Conservation (phyloP, 1,284 basidiomycete genomes). For the Pseudozyma pruni region DNA sequence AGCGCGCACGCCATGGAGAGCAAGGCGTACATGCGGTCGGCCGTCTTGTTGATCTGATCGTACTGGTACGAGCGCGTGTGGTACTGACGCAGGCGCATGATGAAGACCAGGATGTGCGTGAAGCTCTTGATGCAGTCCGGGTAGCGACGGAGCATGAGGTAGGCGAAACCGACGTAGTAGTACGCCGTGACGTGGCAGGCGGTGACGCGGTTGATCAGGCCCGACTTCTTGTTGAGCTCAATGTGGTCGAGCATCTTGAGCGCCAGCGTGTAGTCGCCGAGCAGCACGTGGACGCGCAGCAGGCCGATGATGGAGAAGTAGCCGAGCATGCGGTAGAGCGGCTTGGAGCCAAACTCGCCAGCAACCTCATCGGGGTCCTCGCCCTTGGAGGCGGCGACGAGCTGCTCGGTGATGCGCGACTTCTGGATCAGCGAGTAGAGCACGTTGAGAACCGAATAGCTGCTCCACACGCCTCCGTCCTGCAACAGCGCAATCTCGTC, state of each 20-base stretch:
- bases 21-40: slow-evolving; percentile 95
- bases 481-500: slow-evolving; percentile 74
- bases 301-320: slow-evolving; percentile 94
- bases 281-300: slow-evolving; percentile 90
- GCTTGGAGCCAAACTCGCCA: slow-evolving; percentile 88
- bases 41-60: slow-evolving; percentile 97
- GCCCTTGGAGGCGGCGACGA: slow-evolving; percentile 82
- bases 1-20: slow-evolving; percentile 92
- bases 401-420: slow-evolving; percentile 91
- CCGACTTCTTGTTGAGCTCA: slow-evolving; percentile 71
- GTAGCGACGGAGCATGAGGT: slow-evolving; percentile 92
- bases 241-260: slow-evolving; percentile 95
- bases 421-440: slow-evolving; percentile 98
- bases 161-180: slow-evolving; percentile 96
- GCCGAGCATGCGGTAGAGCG: slow-evolving; percentile 94
- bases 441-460: slow-evolving; percentile 96
- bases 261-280: slow-evolving; percentile 94
- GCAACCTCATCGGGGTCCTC: slow-evolving; percentile 81
- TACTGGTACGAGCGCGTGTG: slow-evolving; percentile 96
- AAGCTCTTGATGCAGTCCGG: slow-evolving; percentile 94
- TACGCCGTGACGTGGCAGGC: slow-evolving; percentile 82
- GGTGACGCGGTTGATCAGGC: slow-evolving; percentile 62
- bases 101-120: slow-evolving; percentile 83
- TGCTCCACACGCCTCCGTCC: slow-evolving; percentile 81
- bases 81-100: slow-evolving; percentile 74